Percentiles rank a stretch among this genome's conserved stretches.
Evolutionary conservation across 2,329 filamentous ascomycete species (phyloP).

Genomic region (Xylaria sp.): DNA sequence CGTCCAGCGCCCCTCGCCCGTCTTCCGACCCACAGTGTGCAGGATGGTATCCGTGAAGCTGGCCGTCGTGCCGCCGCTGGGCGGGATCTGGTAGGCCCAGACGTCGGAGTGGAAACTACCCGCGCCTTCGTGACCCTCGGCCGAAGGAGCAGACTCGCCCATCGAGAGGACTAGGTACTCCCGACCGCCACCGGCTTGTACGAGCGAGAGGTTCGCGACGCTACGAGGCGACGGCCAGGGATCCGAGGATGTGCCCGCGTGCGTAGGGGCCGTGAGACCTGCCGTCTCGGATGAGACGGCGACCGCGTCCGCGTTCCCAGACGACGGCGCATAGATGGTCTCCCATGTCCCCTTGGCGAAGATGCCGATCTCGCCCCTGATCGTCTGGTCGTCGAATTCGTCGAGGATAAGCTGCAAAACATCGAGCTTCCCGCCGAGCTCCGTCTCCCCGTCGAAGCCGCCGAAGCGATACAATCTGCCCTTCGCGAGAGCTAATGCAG

Average conservation of each 20-base stretch:
- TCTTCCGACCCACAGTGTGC: conserved; percentile 62
- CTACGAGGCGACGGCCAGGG: conserved; percentile 64
- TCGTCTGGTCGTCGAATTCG: conserved; percentile 61
- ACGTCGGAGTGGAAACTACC: conserved; percentile 68
- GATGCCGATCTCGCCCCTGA: conserved; percentile 61
- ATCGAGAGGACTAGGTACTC: conserved; percentile 71
- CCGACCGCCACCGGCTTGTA: conserved; percentile 67
- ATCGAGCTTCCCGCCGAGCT: conserved; percentile 78
- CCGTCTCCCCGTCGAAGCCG: conserved; percentile 76
- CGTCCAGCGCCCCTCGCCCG: conserved; percentile 68
- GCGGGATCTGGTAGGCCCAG: conserved; percentile 71
- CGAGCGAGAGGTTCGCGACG: conserved; percentile 63
- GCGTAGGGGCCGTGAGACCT: conserved; percentile 16
- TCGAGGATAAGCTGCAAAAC: conserved; percentile 68
- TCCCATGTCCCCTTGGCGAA: conserved; percentile 65
- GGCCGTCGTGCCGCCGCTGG: conserved; percentile 63
- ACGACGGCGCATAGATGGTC: conserved; percentile 51
- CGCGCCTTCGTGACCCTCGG: conserved; percentile 56
- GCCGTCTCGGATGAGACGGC: conserved; percentile 7
- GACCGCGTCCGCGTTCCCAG: not conserved
- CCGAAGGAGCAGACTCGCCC: conserved; percentile 65
- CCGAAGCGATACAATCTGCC: conserved; percentile 80
- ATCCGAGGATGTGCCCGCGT: conserved; percentile 40
- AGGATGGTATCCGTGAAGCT: conserved; percentile 66
- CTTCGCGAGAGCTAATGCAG: conserved; percentile 71